Evolutionary conservation across 805 yeast species (phyloP), one percentile per base, ranked within the genome.

Genomic region (Candida saitoana): DNA sequence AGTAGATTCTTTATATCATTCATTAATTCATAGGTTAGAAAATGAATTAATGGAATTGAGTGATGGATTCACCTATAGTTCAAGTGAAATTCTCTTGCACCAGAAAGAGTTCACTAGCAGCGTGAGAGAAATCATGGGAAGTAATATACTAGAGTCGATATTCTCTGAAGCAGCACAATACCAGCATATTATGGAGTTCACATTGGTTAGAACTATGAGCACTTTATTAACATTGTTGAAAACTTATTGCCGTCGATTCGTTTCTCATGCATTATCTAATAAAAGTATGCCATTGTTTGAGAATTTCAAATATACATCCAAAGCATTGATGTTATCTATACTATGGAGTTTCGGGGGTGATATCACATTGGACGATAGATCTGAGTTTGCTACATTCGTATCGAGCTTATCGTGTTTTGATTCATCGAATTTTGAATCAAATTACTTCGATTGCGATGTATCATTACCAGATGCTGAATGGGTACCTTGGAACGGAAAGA

Each of bases 341-440:
- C 56, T 74, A 0, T 85, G 93, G 93, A 67, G 87, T 0, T 76
- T 80, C 51, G 68, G 79, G 0, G 91, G 91, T 1, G 87, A 80
- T 48, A 59, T 75, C 29, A 36, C 65, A 0, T 34, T 59, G 1
- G 50, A 47, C 0, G 76, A 70, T 1, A 66, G 81, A 34, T 59
- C 56, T 6, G 18, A 22, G 2, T 72, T 79, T 50, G 61, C 71
- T 4, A 36, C 44, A 2, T 49, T 49, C 15, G 33, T 77, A 7
- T 17, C 53, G 3, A 25, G 46, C 1, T 33, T 55, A 0, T 42
- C 46, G 0, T 59, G 36, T 7, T 60, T 61, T 41, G 18, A 45
- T 1, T 36, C 39, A 2, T 16, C 51, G 9, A 46, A 12, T 4
- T 9, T 36, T 8, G 19, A 24, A n/a, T n/a, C 30, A 19, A 29